Evolutionary conservation across 108 stramenopile species (phyloP).

Genomic region (Hondaea fermentalgiana): DNA sequence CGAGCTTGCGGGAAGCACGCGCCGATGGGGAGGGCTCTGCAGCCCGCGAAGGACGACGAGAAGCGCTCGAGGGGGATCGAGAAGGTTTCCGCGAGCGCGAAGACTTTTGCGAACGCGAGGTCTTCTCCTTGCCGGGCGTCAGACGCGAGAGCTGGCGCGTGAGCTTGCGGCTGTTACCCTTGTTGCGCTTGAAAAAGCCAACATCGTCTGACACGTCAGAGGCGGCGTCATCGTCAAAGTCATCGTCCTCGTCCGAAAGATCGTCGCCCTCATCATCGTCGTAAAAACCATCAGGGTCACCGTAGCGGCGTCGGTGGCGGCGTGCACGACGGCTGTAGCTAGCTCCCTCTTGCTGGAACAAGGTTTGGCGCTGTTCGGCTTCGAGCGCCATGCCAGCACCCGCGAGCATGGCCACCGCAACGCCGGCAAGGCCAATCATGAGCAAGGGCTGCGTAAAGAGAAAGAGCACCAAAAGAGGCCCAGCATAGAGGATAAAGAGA

Average conservation of each 20-base stretch:
- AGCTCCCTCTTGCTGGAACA: background rate
- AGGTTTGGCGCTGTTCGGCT: background rate
- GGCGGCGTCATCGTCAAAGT: background rate
- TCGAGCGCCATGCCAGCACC: background rate
- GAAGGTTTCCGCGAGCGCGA: background rate
- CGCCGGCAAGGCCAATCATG: background rate
- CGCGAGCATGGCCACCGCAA: background rate
- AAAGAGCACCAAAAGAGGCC: background rate
- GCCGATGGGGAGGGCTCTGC: background rate
- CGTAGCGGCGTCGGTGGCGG: background rate
- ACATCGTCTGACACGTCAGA: background rate
- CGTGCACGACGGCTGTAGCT: background rate
- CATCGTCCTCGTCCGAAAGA: background rate
- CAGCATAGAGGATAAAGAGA: background rate
- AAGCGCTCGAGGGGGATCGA: background rate
- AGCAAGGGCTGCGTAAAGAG: background rate
- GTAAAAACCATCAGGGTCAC: background rate
- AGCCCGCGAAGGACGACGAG: background rate
- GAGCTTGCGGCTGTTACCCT: background rate
- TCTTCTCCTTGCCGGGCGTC: background rate
- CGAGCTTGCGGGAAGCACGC: background rate
- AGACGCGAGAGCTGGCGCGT: background rate
- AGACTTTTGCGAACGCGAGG: background rate
- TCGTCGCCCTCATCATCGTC: background rate
- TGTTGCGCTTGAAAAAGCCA: background rate